A percentile compares a stretch with the other conserved stretches of the same genome.
Conservation (phyloP, 2,329 filamentous ascomycete genomes). For the Fusarium sp. region DNA sequence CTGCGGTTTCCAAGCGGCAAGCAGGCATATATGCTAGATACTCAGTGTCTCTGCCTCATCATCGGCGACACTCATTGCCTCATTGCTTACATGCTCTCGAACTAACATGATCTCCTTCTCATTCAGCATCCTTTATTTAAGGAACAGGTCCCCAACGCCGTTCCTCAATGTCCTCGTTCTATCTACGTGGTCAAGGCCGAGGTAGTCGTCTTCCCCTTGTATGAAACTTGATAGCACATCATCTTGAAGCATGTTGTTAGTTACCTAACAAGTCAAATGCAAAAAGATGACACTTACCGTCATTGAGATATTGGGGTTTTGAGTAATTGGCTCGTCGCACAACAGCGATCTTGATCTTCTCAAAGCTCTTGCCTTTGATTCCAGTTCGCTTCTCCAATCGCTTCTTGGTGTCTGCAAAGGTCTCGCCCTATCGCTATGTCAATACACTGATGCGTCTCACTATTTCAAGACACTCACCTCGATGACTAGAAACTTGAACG, state of each 20-base stretch:
- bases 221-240: slow-evolving; percentile 65
- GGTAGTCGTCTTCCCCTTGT: slow-evolving; percentile 64
- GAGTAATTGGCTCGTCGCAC: slow-evolving; percentile 76
- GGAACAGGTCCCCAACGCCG: slow-evolving; percentile 69
- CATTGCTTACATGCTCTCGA: slow-evolving; percentile 5
- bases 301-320: slow-evolving; percentile 82
- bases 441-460: not conserved
- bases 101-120: not conserved
- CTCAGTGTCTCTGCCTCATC: not conserved
- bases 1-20: slow-evolving; percentile 9
- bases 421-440: slow-evolving; percentile 69
- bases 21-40: slow-evolving; percentile 20
- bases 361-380: slow-evolving; percentile 96
- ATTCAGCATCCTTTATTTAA: slow-evolving; percentile 48
- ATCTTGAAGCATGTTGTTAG: slow-evolving; percentile 52
- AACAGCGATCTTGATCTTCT: slow-evolving; percentile 96
- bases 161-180: slow-evolving; percentile 66
- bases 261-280: not conserved
- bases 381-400: slow-evolving; percentile 91
- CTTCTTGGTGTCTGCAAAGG: slow-evolving; percentile 91
- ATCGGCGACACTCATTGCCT: slow-evolving; percentile 1
- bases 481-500: slow-evolving; percentile 88
- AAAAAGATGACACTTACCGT: slow-evolving; percentile 64
- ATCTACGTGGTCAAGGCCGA: slow-evolving; percentile 73
- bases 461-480: slow-evolving; percentile 63